Conservation (phyloP, 2,329 filamentous ascomycete species). For the Setomelanomma holmii region DNA sequence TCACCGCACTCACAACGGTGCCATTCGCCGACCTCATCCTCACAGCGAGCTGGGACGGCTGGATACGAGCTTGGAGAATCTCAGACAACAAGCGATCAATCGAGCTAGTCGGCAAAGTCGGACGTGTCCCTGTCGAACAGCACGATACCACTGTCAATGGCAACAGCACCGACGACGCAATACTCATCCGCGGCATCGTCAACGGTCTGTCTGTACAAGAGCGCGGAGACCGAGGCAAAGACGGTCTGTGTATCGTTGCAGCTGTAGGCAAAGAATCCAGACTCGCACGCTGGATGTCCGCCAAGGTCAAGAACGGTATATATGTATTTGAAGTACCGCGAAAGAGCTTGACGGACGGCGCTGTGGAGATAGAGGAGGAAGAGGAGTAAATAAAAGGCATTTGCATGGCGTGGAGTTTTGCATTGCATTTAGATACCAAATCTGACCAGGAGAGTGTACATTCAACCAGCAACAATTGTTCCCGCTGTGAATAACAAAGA, state of each 20-base stretch:
- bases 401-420: slow-evolving; percentile 5
- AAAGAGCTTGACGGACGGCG: slow-evolving; percentile 33
- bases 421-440: slow-evolving; percentile 8
- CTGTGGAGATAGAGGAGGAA: slow-evolving; percentile 10
- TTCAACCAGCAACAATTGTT: too few relatives aligned
- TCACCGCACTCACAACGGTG: slow-evolving; percentile 85
- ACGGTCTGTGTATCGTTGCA: slow-evolving; percentile 82
- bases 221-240: slow-evolving; percentile 74
- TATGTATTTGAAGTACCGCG: slow-evolving; percentile 81
- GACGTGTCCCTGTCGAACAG: slow-evolving; percentile 41
- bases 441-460: too few relatives aligned
- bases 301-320: slow-evolving; percentile 77
- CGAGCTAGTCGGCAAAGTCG: slow-evolving; percentile 73
- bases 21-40: slow-evolving; percentile 91
- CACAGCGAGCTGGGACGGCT: slow-evolving; percentile 93
- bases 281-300: slow-evolving; percentile 79
- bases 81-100: slow-evolving; percentile 76
- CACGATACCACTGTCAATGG: slow-evolving; percentile 16
- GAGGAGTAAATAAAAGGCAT: slow-evolving; percentile 11
- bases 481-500: too few relatives aligned
- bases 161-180: slow-evolving; percentile 25
- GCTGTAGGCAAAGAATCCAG: slow-evolving; percentile 87
- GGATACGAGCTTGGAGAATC: slow-evolving; percentile 83
- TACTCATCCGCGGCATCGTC: slow-evolving; percentile 73
- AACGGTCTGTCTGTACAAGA: slow-evolving; percentile 92